Conservation (phyloP, 495 filamentous ascomycete species). For the Xylaria grammica region DNA sequence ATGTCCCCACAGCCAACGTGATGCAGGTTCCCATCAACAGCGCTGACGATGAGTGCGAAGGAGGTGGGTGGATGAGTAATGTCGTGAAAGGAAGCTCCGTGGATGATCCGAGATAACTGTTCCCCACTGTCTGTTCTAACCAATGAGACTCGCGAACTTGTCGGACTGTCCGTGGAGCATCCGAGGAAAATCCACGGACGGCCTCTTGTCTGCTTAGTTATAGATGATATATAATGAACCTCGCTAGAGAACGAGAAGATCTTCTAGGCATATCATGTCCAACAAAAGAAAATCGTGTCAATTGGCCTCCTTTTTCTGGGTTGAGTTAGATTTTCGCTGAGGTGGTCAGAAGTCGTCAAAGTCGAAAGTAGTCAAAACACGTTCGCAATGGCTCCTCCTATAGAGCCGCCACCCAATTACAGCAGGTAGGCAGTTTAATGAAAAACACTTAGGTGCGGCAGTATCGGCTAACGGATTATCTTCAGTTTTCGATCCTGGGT, state of each 20-base stretch:
- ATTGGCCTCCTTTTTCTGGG: background rate
- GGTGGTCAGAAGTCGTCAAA: background rate
- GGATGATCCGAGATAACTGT: slow-evolving; percentile 4
- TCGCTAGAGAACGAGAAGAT: background rate
- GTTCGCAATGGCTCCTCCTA: slow-evolving; percentile 2
- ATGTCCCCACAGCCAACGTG: background rate
- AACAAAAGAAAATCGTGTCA: slow-evolving; percentile 2
- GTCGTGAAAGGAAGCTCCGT: background rate
- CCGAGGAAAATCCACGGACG: background rate
- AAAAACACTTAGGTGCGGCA: background rate
- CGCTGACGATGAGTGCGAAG: background rate
- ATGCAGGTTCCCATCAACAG: background rate
- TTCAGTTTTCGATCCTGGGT: slow-evolving; percentile 34
- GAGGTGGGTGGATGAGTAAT: background rate
- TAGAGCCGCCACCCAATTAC: slow-evolving; percentile 18
- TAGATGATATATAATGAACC: background rate
- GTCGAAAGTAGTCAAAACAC: background rate
- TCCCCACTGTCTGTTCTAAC: background rate
- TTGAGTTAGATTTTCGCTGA: background rate
- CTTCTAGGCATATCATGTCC: background rate
- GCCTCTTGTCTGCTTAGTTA: background rate
- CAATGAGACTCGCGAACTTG: background rate
- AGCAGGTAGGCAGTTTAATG: slow-evolving; percentile 2
- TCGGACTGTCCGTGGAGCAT: slow-evolving; percentile 17
- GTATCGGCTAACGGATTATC: background rate